Evolutionary conservation across 805 yeast genomes (phyloP).

Genomic region (Wickerhamomyces bovis): DNA sequence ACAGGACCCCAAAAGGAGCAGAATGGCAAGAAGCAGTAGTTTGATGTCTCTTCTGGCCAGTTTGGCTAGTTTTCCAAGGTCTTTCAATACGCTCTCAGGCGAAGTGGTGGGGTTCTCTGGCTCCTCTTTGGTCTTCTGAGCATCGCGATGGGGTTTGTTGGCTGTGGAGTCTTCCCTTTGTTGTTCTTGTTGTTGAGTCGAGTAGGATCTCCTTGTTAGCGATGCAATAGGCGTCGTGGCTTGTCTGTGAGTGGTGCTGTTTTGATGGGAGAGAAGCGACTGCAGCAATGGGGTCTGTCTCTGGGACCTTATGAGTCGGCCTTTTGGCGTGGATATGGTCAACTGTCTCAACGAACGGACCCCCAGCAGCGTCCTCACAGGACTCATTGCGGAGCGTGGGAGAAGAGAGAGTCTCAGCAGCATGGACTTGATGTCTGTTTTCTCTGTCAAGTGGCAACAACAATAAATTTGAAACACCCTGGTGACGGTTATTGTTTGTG

Average conservation of each 20-base stretch:
- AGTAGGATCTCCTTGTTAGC: not conserved
- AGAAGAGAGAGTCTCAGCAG: not conserved
- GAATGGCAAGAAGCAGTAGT: constrained; percentile 36
- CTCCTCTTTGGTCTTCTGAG: not conserved
- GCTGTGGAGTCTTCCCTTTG: not conserved
- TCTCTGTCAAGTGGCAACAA: not conserved
- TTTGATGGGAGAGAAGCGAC: not conserved
- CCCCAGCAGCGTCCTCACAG: not conserved
- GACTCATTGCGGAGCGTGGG: not conserved
- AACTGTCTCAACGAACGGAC: not conserved
- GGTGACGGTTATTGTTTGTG: no score
- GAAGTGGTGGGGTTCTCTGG: not conserved
- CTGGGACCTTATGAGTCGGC: not conserved
- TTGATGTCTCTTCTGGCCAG: constrained; percentile 42
- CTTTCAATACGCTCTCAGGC: constrained; percentile 12
- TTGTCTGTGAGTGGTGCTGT: not conserved
- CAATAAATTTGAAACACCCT: no score
- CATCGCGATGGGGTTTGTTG: not conserved
- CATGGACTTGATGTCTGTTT: not conserved
- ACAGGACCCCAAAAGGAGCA: constrained; percentile 41
- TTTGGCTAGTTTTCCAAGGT: constrained; percentile 32
- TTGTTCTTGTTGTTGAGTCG: not conserved
- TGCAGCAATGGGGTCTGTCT: not conserved
- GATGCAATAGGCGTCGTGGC: not conserved
- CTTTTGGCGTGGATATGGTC: not conserved